Base-by-base conservation (phyloP, 2,329 filamentous ascomycete genomes). In the Aureobasidium uvarum region DNA sequence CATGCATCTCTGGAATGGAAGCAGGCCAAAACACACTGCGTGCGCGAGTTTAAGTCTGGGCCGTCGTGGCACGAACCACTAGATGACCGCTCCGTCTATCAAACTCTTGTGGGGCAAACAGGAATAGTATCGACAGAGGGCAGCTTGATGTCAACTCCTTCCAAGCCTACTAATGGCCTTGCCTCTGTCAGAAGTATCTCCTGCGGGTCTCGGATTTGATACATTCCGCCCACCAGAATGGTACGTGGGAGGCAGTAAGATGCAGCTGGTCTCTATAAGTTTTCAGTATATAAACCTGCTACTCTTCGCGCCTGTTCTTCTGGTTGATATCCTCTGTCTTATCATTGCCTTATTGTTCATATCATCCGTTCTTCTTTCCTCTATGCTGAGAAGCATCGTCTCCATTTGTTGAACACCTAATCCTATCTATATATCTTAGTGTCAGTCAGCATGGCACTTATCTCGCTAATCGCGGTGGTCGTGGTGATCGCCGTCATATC, bases 401-500 rank as follows among this genome's bases (percentile, higher is more conserved):
- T 25, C 6, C 20, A 41, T 28, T 20, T 25, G 1, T 36, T 51
- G 16, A 25, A 39, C 10, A 7, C 51, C 8, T 39, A 55, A 25
- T 41, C 20, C 18, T 5, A 5, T n/a, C 39, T 39, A 20, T 5
- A 39, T 13, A 20, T 25, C 10, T 23, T 5, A 43, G 11, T 41
- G 5, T 13, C 46, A 62, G 23, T 5, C 25, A 59, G 2, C 13
- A 71, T 71, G 70, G 69, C 68, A 14, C 56, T 70, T 33, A 52
- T 70, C 5, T 68, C 70, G 8, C 36, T 70, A 7, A 23, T 68
- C 33, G 62, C 66, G n/a, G 39, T 71, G n/a, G 64, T 73, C 6
- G 66, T 69, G 33, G 74, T 71, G 18, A 71, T 71, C 25, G 73
- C 70, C 0, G 69, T 66, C 68, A 71, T 76, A 46, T 58, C 62